Evolutionary conservation across 257 asterid genomes (phyloP).

Genomic region (Paraleonurus japonicus): DNA sequence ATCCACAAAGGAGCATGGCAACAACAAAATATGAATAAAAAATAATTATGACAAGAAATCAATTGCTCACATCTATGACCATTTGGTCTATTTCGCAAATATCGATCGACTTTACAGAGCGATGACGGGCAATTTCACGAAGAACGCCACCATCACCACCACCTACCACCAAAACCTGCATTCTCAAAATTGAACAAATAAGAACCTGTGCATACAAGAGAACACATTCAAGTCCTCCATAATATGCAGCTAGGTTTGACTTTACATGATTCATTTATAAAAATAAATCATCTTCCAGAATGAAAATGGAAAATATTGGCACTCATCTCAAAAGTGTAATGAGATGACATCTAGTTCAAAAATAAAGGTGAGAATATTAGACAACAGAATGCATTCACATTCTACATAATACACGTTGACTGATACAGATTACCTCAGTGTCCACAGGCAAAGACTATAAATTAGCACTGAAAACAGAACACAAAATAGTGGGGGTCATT

Average conservation of each 20-base stretch:
- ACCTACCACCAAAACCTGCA: conserved; percentile 96
- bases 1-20: conserved; percentile 7
- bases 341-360: neutral
- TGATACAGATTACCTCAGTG: neutral
- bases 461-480: neutral
- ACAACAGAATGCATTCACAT: neutral
- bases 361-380: neutral
- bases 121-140: conserved; percentile 87
- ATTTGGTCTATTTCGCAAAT: conserved; percentile 94
- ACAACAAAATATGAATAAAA: neutral
- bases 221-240: conserved; percentile 5
- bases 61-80: conserved; percentile 87
- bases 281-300: conserved; percentile 3
- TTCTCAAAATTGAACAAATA: conserved; percentile 7
- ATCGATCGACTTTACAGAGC: conserved; percentile 84
- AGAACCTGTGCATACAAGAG: neutral
- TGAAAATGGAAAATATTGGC: neutral
- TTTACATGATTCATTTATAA: neutral
- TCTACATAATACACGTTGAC: neutral
- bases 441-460: neutral
- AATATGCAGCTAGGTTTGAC: neutral
- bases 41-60: conserved; percentile 8
- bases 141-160: conserved; percentile 99
- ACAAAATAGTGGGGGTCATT: neutral
- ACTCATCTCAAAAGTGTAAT: neutral